phyloP scores from a whole-genome alignment of 768 basidiomycete species.

The Termitomyces sp. region DNA sequence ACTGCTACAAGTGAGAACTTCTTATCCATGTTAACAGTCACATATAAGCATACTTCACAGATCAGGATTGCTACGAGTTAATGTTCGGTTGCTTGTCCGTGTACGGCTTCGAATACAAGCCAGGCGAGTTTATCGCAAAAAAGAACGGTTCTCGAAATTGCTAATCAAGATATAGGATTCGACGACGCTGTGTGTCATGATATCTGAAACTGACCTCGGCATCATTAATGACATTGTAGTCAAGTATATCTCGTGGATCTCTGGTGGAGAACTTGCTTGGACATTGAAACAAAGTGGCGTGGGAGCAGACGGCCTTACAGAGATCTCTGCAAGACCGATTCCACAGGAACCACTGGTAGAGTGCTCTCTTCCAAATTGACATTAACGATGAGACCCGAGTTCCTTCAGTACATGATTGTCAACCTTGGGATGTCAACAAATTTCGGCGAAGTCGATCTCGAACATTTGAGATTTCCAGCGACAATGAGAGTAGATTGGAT shows the following conservation, averaged over 20 bases:
- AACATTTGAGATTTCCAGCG: constrained; percentile 68
- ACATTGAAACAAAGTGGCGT: constrained; percentile 63
- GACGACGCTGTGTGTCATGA: constrained; percentile 45
- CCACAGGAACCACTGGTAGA: constrained; percentile 82
- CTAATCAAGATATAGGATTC: constrained; percentile 29
- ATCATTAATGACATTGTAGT: background rate
- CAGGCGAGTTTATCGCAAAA: constrained; percentile 36
- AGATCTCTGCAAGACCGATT: constrained; percentile 67
- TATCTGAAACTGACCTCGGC: background rate
- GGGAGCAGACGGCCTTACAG: constrained; percentile 46
- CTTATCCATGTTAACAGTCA: background rate
- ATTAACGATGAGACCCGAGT: background rate
- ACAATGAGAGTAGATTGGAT: constrained; percentile 83
- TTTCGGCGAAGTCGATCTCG: constrained; percentile 70
- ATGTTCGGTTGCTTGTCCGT: constrained; percentile 51
- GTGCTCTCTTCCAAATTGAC: background rate
- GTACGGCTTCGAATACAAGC: constrained; percentile 82
- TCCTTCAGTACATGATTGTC: constrained; percentile 69
- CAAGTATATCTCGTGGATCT: constrained; percentile 81
- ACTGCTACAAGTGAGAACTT: constrained; percentile 48
- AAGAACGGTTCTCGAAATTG: background rate
- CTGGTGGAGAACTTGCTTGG: constrained; percentile 62
- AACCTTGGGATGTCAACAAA: constrained; percentile 85
- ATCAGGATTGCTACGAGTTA: constrained; percentile 68
- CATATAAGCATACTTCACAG: constrained; percentile 25